These are phyloP conservation scores for Fusarium circinatum DNA, from an alignment of 2,329 filamentous ascomycete genomes.

Conservation along the genomic window DNA sequence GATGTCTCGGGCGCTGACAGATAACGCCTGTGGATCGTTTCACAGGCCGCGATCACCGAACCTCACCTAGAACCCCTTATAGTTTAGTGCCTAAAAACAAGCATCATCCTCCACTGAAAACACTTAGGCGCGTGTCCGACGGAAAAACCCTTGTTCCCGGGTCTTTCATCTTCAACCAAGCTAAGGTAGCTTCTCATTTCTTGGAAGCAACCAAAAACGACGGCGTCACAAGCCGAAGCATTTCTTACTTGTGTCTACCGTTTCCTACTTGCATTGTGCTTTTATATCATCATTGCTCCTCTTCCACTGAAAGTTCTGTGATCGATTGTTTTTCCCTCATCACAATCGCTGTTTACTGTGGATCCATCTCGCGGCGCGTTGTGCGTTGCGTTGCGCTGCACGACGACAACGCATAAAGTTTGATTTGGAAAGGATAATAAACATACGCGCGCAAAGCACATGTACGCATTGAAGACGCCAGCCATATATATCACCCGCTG, in stretches of 20 bases:
- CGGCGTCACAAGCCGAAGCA: slow-evolving; percentile 23
- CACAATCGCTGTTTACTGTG: slow-evolving; percentile 20
- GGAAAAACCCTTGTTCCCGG: slow-evolving; percentile 42
- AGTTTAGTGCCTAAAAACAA: slow-evolving; percentile 27
- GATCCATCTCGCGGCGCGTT: slow-evolving; percentile 29
- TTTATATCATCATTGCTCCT: background rate
- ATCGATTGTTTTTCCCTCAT: background rate
- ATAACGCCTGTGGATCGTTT: background rate
- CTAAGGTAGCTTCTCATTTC: slow-evolving; percentile 17
- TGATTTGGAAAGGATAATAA: slow-evolving; percentile 32
- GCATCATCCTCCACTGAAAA: background rate
- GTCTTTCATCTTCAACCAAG: slow-evolving; percentile 3
- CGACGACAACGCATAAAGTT: slow-evolving; percentile 32
- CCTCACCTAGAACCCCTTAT: slow-evolving; percentile 5
- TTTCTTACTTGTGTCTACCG: slow-evolving; percentile 13
- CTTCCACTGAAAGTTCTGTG: background rate
- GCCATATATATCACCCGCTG: background rate
- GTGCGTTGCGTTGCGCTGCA: slow-evolving; percentile 32
- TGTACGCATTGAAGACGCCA: slow-evolving; percentile 5
- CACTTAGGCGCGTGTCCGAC: slow-evolving; percentile 3
- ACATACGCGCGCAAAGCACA: slow-evolving; percentile 20
- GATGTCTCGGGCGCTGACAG: background rate
- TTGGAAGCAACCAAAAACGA: slow-evolving; percentile 22
- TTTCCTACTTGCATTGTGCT: background rate
- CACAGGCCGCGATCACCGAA: background rate